A percentile compares a stretch with the other conserved stretches of the same genome.
These are phyloP conservation scores for Fusarium scirpi DNA, from an alignment of 2,329 filamentous ascomycete genomes.

Conservation along the genomic window DNA sequence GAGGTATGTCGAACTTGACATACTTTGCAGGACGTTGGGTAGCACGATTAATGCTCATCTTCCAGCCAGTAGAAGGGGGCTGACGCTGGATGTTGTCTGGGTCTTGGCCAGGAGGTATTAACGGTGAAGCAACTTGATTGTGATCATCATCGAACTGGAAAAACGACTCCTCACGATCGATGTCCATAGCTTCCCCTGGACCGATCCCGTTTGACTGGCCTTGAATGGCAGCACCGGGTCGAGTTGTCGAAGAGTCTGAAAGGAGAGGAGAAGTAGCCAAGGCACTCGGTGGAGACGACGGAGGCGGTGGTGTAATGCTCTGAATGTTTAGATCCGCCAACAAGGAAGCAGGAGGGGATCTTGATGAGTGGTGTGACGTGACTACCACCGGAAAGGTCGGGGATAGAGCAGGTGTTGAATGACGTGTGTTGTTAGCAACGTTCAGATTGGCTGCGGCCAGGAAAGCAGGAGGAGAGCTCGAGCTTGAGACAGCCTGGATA, in stretches of 20 bases:
- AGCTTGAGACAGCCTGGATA: neutral
- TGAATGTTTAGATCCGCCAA: neutral
- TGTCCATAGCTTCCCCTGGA: neutral
- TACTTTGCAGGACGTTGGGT: neutral
- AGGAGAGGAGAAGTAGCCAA: neutral
- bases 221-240: neutral
- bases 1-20: neutral
- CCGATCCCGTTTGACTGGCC: neutral
- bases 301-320: neutral
- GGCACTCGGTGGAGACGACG: neutral
- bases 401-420: neutral
- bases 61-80: neutral
- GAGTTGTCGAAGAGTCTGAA: neutral
- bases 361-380: neutral
- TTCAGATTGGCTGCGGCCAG: too few relatives aligned
- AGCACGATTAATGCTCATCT: slow-evolving; percentile 19
- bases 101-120: neutral
- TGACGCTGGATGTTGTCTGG: neutral
- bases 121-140: neutral
- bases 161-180: neutral
- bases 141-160: neutral
- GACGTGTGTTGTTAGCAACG: neutral
- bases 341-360: neutral
- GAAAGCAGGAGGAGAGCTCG: neutral
- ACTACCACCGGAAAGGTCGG: neutral